Evolutionary conservation across 176 grass and related monocot genomes (phyloP).

Genomic region (Eragrostis curvula): DNA sequence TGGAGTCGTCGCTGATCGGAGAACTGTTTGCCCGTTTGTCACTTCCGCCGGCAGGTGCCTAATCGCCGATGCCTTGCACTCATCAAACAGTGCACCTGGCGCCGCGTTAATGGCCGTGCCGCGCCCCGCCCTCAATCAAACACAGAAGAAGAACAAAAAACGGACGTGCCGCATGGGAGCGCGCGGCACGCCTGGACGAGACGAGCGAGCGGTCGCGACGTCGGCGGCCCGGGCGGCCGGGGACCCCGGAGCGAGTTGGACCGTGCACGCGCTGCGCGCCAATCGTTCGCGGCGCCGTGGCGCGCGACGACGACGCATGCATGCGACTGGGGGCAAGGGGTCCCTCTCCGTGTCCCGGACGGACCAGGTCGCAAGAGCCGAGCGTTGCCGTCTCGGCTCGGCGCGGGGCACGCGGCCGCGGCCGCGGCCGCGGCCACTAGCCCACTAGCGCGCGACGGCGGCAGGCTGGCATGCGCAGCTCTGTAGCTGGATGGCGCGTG

Average conservation of each 20-base stretch:
- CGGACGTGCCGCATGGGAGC: not conserved
- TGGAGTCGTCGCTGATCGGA: constrained; percentile 1
- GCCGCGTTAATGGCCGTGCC: not conserved
- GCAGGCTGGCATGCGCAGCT: not conserved
- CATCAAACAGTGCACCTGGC: constrained; percentile 20
- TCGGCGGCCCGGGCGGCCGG: not conserved
- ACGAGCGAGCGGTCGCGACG: not conserved
- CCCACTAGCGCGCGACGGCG: constrained; percentile 12
- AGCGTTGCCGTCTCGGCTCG: constrained; percentile 5
- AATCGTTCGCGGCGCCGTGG: not conserved
- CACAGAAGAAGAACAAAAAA: not conserved
- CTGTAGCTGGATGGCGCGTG: constrained; percentile 38
- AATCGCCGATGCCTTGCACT: not conserved
- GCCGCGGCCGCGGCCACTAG: constrained; percentile 1
- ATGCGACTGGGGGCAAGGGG: not conserved
- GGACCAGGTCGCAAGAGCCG: not conserved
- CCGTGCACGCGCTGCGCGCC: no score
- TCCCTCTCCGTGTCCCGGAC: constrained; percentile 4
- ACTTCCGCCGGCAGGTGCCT: not conserved
- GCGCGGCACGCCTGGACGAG: not conserved
- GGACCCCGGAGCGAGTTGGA: no score
- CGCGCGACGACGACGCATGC: not conserved
- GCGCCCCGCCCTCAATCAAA: not conserved
- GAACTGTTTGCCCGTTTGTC: constrained; percentile 30
- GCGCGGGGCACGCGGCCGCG: not conserved